Conservation (phyloP, 331 rosid species). For the Arachis monticola region DNA sequence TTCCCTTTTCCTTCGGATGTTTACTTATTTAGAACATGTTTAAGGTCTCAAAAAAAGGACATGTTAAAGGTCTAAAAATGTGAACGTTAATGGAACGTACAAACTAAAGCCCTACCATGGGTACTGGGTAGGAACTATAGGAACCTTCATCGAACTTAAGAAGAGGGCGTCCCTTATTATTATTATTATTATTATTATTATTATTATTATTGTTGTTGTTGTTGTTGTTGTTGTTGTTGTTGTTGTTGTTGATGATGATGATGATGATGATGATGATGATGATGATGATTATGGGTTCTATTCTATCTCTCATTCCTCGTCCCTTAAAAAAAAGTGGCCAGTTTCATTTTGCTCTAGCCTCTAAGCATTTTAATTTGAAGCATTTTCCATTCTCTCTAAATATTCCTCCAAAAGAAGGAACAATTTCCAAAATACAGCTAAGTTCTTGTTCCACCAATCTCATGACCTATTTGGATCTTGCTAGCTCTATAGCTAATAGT, state of each 20-base stretch:
- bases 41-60: not conserved
- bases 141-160: conserved; percentile 49
- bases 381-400: conserved; percentile 6
- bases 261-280: too few species aligned
- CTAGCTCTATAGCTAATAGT: conserved; percentile 34
- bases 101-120: conserved; percentile 37
- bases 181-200: too few species aligned
- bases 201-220: too few species aligned
- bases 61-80: not conserved
- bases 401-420: conserved; percentile 39
- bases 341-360: not conserved
- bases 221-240: too few species aligned
- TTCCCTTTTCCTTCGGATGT: too few species aligned
- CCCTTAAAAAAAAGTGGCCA: conserved; percentile 32
- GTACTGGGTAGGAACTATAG: too few species aligned
- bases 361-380: not conserved
- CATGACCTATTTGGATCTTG: conserved; percentile 38
- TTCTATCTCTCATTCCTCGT: conserved; percentile 27
- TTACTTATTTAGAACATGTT: not conserved
- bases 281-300: conserved; percentile 25
- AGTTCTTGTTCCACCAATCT: conserved; percentile 43
- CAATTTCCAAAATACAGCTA: conserved; percentile 49
- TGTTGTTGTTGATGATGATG: too few species aligned
- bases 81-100: conserved; percentile 15
- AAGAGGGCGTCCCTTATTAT: conserved; percentile 2